Evolutionary conservation across 495 filamentous ascomycete genomes (phyloP).

Genomic region (Talaromyces nanjingensis): DNA sequence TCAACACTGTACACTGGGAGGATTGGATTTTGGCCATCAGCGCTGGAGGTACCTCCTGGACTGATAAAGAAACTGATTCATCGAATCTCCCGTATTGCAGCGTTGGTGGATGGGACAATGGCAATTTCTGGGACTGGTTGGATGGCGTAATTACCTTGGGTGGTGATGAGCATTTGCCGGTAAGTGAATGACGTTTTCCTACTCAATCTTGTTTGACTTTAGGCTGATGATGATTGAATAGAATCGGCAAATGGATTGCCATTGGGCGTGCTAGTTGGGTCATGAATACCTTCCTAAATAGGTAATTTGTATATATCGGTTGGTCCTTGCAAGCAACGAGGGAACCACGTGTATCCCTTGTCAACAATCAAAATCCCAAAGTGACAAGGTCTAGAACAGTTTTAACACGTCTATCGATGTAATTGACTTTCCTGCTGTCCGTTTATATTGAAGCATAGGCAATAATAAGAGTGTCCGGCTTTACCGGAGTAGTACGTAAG

Average conservation of each 20-base stretch:
- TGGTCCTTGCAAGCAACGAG: neutral
- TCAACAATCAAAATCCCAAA: neutral
- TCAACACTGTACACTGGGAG: neutral
- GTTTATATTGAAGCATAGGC: neutral
- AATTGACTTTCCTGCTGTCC: neutral
- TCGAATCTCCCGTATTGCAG: slow-evolving; percentile 1
- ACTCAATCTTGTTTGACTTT: neutral
- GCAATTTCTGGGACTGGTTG: slow-evolving; percentile 4
- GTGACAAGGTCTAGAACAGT: neutral
- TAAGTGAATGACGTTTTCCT: neutral
- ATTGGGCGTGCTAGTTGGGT: slow-evolving; percentile 11
- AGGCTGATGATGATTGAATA: neutral
- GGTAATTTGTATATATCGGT: neutral
- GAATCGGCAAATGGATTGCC: slow-evolving; percentile 10
- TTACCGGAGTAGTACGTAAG: neutral
- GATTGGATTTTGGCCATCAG: neutral
- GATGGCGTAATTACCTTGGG: neutral
- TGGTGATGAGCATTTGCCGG: slow-evolving; percentile 1
- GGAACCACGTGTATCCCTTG: neutral
- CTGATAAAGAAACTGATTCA: slow-evolving; percentile 1
- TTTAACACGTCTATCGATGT: neutral
- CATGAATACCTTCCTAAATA: neutral
- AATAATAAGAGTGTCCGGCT: neutral
- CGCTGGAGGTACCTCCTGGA: neutral
- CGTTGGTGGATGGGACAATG: slow-evolving; percentile 7